Base-by-base conservation (phyloP, 2,329 filamentous ascomycete species). In the Emydomyces testavorans region DNA sequence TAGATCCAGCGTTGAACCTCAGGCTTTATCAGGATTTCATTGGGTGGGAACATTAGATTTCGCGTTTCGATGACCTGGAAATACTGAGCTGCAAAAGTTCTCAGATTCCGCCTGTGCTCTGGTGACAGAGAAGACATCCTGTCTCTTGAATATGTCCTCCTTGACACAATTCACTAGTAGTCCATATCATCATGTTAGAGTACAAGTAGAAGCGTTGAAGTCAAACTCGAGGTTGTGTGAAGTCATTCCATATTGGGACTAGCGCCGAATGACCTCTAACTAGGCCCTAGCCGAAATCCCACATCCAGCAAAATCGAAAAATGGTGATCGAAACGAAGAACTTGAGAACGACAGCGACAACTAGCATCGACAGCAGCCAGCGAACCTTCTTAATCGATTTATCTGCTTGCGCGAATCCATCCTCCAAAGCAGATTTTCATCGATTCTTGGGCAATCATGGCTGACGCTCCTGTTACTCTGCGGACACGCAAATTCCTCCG, bases 401-500 rank as follows among this genome's bases (percentile, higher is more conserved):
- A 49, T 50, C 56, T 56, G 49, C 56, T 47, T 36, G 50, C 46
- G 37, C 51, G 42, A 31, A 49, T 38, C 51, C 52, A 50, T 53
- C 57, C 52, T 57, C 56, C 53, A 57, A 31, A 54, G 58, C 58
- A 60, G 59, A 61, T 56, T 58, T 52, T 57, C 24, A 48, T 48
- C 46, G 37, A 37, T 42, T 36, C n/a, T 6, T 47, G 35, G 44
- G 75, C 75, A 77, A 93, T 74, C 73, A 94, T 95, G 90, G 85
- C 89, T 75, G 82, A 86, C 70, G 73, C 67, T 62, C 67, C 82
- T 69, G 82, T 88, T 70, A 88, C 83, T 66, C 76, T 89, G 76
- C 82, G 92, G 78, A 98, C 92, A 75, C 90, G 92, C 85, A 96
- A 96, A 80, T 98, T 98, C 85, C 93, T 96, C 77, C 87, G 89